phyloP scores from a whole-genome alignment of 164 flowering plant species.

The Hamamelis virginiana region DNA sequence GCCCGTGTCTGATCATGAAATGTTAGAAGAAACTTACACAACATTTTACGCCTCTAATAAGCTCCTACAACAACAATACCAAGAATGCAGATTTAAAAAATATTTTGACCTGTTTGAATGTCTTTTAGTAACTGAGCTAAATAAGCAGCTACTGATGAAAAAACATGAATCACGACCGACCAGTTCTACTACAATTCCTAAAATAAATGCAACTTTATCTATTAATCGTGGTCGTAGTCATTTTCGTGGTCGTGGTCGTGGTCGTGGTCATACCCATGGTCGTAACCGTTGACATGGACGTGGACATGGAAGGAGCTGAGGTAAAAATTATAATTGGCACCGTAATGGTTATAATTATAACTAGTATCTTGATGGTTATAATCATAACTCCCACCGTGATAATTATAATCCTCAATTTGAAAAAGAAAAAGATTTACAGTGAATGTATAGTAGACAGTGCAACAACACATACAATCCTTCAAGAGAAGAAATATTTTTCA shows the following conservation, averaged over 20 bases:
- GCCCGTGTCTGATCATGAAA: background rate
- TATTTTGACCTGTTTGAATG: slow-evolving; percentile 7
- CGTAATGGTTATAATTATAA: too few relatives aligned
- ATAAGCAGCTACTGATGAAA: slow-evolving; percentile 6
- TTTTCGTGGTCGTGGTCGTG: background rate
- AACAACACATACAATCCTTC: background rate
- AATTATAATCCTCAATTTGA: background rate
- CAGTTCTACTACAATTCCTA: background rate
- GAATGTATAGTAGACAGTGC: background rate
- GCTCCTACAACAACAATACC: slow-evolving; percentile 12
- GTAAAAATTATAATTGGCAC: too few relatives aligned
- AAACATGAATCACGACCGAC: background rate
- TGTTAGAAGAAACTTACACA: slow-evolving; percentile 3
- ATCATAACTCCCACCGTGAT: background rate
- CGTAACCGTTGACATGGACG: background rate
- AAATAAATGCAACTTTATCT: background rate
- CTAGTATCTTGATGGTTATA: background rate
- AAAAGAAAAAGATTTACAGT: background rate
- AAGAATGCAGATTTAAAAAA: background rate
- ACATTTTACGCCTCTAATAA: slow-evolving; percentile 10
- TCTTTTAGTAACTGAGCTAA: slow-evolving; percentile 10
- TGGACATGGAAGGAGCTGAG: background rate
- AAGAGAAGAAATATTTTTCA: background rate
- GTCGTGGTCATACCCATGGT: background rate
- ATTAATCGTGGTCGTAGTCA: too few relatives aligned